Conservation (phyloP, 768 basidiomycete species). For the Mycena sanguinolenta region DNA sequence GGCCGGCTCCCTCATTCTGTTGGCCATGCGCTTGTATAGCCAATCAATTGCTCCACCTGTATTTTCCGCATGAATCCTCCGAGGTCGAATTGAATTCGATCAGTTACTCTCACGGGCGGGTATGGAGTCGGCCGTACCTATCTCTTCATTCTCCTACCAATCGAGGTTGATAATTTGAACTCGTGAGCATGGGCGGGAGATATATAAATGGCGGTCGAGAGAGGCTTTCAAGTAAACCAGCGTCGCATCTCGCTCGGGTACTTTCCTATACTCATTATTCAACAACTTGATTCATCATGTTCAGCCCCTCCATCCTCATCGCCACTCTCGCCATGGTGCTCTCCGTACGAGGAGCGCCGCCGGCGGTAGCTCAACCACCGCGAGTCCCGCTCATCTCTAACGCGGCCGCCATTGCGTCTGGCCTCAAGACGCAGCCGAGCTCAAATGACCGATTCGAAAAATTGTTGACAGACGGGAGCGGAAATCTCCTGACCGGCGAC, state of each 20-base stretch:
- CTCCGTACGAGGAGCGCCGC: neutral
- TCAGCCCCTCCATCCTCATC: neutral
- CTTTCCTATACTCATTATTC: neutral
- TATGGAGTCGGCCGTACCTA: slow-evolving; percentile 6
- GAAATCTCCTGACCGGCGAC: slow-evolving; percentile 28
- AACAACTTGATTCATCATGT: neutral
- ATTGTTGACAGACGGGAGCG: slow-evolving; percentile 42
- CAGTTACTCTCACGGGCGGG: neutral
- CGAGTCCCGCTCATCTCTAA: neutral
- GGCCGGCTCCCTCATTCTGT: too few species aligned
- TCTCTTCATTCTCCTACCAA: neutral
- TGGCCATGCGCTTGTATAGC: too few species aligned
- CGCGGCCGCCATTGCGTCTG: neutral
- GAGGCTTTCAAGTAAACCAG: too few species aligned
- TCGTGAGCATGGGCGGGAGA: too few species aligned
- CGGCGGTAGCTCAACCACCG: neutral
- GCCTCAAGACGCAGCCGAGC: slow-evolving; percentile 10
- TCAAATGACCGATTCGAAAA: slow-evolving; percentile 32
- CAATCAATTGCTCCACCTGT: neutral
- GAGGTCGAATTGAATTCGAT: neutral
- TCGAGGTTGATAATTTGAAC: neutral
- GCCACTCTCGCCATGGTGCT: neutral
- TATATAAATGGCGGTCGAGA: neutral
- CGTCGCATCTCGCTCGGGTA: too few species aligned
- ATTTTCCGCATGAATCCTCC: neutral